Percentiles rank a stretch among this genome's conserved stretches.
phyloP scores from a whole-genome alignment of 78 protist genomes.

The Dictyostelium capitatum region DNA sequence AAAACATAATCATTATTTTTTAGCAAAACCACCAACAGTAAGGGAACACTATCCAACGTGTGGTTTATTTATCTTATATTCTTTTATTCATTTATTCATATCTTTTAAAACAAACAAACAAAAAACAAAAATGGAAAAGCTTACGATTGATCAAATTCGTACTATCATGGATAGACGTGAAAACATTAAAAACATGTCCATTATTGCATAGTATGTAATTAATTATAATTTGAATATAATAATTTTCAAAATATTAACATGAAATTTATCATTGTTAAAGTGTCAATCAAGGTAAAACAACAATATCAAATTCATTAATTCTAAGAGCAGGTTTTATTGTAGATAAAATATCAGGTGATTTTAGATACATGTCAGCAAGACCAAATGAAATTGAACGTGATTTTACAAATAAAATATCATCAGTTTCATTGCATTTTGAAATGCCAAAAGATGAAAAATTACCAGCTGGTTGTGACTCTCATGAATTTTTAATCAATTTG shows the following conservation, averaged over 20 bases:
- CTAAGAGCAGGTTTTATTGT: constrained; percentile 77
- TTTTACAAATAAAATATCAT: constrained; percentile 93
- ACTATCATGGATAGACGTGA: constrained; percentile 90
- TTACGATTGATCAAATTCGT: constrained; percentile 94
- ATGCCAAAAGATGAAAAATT: neutral
- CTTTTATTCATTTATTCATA: neutral
- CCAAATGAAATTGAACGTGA: constrained; percentile 88
- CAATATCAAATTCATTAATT: constrained; percentile 99
- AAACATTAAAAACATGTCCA: constrained; percentile 97
- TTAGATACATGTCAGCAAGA: constrained; percentile 83
- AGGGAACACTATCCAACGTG: too few species aligned
- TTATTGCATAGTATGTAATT: constrained; percentile 94
- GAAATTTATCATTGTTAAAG: constrained; percentile 78
- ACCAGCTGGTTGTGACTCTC: neutral
- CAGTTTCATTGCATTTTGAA: constrained; percentile 86
- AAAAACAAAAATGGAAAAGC: constrained; percentile 82
- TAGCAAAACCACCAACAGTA: too few species aligned
- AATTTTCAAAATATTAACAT: neutral
- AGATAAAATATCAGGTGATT: constrained; percentile 77
- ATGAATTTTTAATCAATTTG: constrained; percentile 90
- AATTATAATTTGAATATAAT: neutral
- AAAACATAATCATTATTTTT: too few species aligned
- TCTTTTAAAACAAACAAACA: too few species aligned
- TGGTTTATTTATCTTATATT: too few species aligned
- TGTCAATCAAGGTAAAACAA: constrained; percentile 96